Percentiles rank a stretch among this genome's conserved stretches.
These are phyloP conservation scores for Eimeria falciformis DNA, from an alignment of 169 alveolate genomes.

Conservation along the genomic window DNA sequence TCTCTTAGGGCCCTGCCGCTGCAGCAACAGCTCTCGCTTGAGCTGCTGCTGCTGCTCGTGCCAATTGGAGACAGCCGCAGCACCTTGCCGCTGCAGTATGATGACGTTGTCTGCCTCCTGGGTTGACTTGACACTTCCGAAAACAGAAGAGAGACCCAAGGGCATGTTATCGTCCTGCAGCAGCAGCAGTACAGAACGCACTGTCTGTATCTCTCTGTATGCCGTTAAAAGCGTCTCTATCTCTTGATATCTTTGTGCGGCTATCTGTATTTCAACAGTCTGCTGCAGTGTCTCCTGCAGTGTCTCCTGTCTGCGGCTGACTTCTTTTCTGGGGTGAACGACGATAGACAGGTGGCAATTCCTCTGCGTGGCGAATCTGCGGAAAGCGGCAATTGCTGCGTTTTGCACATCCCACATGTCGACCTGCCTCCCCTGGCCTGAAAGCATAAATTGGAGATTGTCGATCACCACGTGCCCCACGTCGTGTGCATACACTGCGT, in stretches of 20 bases:
- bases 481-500: constrained; percentile 94
- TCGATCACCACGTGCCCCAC: constrained; percentile 95
- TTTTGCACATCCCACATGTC: constrained; percentile 94
- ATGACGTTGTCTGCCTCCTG: constrained; percentile 97
- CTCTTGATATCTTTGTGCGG: too few species aligned
- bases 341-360: constrained; percentile 94
- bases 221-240: neutral
- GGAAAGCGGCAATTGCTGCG: constrained; percentile 90
- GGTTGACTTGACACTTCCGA: constrained; percentile 97
- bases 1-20: constrained; percentile 19
- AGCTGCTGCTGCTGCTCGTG: constrained; percentile 24
- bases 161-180: constrained; percentile 91
- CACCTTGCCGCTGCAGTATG: constrained; percentile 87
- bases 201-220: neutral
- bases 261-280: too few species aligned
- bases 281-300: too few species aligned
- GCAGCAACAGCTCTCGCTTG: neutral
- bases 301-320: too few species aligned
- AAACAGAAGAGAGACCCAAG: constrained; percentile 92
- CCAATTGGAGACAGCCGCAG: neutral
- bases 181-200: too few species aligned
- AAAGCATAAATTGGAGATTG: constrained; percentile 95
- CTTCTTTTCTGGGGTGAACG: constrained; percentile 96
- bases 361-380: constrained; percentile 92
- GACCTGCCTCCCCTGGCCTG: constrained; percentile 87